Base-by-base conservation (phyloP, 129 eudicot species). In the Artemisia argyi region DNA sequence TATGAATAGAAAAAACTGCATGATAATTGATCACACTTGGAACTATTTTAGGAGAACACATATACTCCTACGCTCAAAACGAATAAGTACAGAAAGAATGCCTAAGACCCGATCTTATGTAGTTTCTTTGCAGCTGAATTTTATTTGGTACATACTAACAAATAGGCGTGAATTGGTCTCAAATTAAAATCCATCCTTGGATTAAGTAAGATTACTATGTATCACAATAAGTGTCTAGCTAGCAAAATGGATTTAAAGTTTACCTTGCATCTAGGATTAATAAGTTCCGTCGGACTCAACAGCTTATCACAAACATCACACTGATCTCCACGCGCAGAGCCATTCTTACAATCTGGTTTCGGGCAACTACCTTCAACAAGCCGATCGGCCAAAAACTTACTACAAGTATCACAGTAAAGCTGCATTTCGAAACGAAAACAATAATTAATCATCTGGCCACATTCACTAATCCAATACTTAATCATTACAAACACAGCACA, bases 261-360 rank as follows among this genome's bases (percentile, higher is more conserved):
- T 52, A 88, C 99, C 96, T 95, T 95, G 94, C 99, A 95, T 78
- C 79, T 85, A 13, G 99, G 99, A 50, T 83, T 81, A 47, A 80
- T 64, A 28, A 95, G 77, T 78, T 95, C 99, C 7, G 97, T 84
- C 18, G 99, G 96, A 83, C 88, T 90, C 54, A 95, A 73, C n/a
- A 90, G 89, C 82, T 88, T 86, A 17, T 89, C 88, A 74, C 97
- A 94, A 20, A 88, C 85, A 55, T 94, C 99, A 78, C 99, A 94
- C 56, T 94, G 97, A 84, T 94, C 99, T n/a, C 99, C 99, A 68
- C 97, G 86, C 17, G 99, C 99, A 81, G 99, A 86, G 69, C 87
- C 97, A 81, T 94, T 87, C 73, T 85, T 82, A 78, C 98, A 94
- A 18, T 89, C 96, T 61, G 78, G 90, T 78, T 90, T 87, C 3